These are phyloP conservation scores for Pneumocystis sp. DNA, from an alignment of 1,139 yeast species.

Conservation along the genomic window DNA sequence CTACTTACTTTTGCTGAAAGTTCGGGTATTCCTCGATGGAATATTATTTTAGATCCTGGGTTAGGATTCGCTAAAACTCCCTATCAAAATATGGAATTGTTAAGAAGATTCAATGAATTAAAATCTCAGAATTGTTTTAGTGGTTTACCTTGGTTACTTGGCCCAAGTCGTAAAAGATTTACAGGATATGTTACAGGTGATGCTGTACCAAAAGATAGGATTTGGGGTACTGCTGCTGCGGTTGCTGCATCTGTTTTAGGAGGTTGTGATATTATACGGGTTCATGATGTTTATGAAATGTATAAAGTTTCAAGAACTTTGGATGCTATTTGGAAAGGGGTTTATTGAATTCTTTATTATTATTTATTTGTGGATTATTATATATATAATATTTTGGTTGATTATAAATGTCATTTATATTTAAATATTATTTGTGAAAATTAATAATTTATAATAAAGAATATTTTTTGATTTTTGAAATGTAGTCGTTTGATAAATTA, in stretches of 20 bases:
- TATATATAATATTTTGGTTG: background rate
- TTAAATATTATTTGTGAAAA: background rate
- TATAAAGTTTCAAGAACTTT: constrained; percentile 51
- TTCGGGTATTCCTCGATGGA: constrained; percentile 73
- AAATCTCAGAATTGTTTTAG: constrained; percentile 18
- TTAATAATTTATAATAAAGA: background rate
- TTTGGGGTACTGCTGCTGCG: constrained; percentile 63
- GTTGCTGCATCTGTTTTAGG: constrained; percentile 60
- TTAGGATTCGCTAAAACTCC: constrained; percentile 77
- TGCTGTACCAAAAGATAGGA: constrained; percentile 40
- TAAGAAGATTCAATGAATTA: constrained; percentile 35
- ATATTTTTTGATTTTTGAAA: background rate
- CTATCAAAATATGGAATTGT: constrained; percentile 50
- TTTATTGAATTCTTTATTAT: background rate
- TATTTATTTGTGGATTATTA: background rate
- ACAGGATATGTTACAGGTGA: constrained; percentile 52
- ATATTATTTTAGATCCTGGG: constrained; percentile 84
- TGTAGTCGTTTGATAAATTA: background rate
- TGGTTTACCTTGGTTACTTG: constrained; percentile 54
- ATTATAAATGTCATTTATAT: background rate
- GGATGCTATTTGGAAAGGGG: constrained; percentile 51
- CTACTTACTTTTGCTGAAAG: constrained; percentile 43
- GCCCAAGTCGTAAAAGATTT: constrained; percentile 78
- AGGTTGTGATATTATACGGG: constrained; percentile 69
- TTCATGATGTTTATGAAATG: constrained; percentile 66